A percentile compares a stretch with the other conserved stretches of the same genome.
phyloP scores from a whole-genome alignment of 140 eudicot genomes.

The Cichorium intybus region DNA sequence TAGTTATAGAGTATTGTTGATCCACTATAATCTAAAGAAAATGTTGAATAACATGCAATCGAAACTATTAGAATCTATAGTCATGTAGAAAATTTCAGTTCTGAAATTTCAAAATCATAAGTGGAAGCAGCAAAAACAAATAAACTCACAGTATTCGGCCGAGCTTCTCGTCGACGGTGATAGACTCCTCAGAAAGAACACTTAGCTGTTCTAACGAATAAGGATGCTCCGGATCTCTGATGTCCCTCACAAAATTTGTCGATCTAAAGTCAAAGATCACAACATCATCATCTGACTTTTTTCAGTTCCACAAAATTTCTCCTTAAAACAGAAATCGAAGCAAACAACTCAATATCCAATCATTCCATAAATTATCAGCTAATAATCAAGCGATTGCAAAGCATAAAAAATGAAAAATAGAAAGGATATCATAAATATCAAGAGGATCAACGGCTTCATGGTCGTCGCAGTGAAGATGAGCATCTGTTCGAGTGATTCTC shows the following conservation, averaged over 20 bases:
- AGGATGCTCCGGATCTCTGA: conserved; percentile 96
- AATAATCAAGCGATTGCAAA: background rate
- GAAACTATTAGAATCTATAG: background rate
- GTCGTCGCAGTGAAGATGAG: conserved; percentile 33
- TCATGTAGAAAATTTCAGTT: background rate
- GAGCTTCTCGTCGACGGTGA: conserved; percentile 77
- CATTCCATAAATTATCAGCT: background rate
- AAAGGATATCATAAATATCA: conserved; percentile 92
- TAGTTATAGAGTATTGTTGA: too few relatives aligned
- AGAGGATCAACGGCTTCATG: conserved; percentile 77
- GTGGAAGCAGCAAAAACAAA: background rate
- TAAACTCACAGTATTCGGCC: conserved; percentile 64
- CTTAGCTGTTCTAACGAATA: conserved; percentile 86
- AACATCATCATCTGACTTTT: background rate
- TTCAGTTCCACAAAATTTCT: background rate
- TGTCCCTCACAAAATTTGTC: conserved; percentile 66
- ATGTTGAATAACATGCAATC: background rate
- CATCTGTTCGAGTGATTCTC: conserved; percentile 53
- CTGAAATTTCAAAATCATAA: background rate
- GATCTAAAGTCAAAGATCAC: conserved; percentile 57
- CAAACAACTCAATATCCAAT: too few relatives aligned
- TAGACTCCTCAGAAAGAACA: conserved; percentile 83
- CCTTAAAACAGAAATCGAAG: background rate
- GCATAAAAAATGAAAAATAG: background rate
- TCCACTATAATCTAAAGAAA: too few relatives aligned